phyloP scores from a whole-genome alignment of 2,329 filamentous ascomycete genomes.

The Mariannaea elegans region DNA sequence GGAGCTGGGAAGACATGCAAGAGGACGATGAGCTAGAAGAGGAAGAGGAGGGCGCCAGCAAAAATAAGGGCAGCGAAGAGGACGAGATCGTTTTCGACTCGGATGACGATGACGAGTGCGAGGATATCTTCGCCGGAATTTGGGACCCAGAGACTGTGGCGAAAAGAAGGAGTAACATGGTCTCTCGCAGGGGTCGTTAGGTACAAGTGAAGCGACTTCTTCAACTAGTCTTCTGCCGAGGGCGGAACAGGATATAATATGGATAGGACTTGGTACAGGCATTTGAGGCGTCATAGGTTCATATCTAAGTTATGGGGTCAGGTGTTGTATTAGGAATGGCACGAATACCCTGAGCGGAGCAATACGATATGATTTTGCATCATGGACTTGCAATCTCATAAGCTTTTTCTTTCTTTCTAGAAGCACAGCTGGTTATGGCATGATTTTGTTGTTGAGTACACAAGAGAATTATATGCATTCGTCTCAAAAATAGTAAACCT shows the following conservation, averaged over 20 bases:
- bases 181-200: constrained; percentile 39
- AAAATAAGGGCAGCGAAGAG: constrained; percentile 16
- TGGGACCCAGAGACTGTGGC: constrained; percentile 66
- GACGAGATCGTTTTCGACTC: constrained; percentile 65
- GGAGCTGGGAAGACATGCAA: constrained; percentile 58
- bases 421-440: no score
- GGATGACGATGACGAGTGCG: constrained; percentile 72
- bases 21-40: constrained; percentile 18
- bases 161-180: constrained; percentile 53
- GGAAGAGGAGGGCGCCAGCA: constrained; percentile 13
- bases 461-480: no score
- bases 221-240: background rate
- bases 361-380: constrained; percentile 3
- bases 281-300: constrained; percentile 34
- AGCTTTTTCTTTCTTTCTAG: background rate
- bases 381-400: constrained; percentile 17
- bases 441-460: no score
- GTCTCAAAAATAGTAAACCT: no score
- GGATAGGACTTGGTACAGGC: constrained; percentile 4
- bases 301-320: constrained; percentile 11
- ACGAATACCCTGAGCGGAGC: constrained; percentile 32
- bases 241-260: background rate
- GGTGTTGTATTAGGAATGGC: constrained; percentile 10
- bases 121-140: constrained; percentile 69
- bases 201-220: constrained; percentile 4